phyloP scores from a whole-genome alignment of 805 yeast species.

The Teunomyces barrocoloradensis region DNA sequence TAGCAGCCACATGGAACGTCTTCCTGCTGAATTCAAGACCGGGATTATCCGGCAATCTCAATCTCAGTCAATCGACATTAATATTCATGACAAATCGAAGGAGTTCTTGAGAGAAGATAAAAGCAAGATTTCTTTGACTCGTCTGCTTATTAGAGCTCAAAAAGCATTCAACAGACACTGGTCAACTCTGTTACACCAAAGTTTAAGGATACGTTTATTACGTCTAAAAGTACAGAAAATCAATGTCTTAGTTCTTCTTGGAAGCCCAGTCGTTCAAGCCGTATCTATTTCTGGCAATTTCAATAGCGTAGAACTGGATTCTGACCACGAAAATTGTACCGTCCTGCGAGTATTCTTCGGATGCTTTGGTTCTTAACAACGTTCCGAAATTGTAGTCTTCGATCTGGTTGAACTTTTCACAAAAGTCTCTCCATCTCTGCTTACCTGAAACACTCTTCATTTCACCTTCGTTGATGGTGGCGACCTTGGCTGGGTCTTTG shows the following conservation, averaged over 20 bases:
- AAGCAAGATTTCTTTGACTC: too few species aligned
- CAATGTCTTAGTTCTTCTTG: conserved; percentile 12
- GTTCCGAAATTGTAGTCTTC: conserved; percentile 97
- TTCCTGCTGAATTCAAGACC: too few species aligned
- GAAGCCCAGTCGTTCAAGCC: conserved; percentile 90
- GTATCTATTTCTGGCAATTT: conserved; percentile 85
- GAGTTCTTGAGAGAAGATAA: too few species aligned
- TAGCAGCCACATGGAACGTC: too few species aligned
- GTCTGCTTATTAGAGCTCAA: too few species aligned
- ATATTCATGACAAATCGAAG: too few species aligned
- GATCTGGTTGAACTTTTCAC: conserved; percentile 78
- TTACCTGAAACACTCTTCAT: conserved; percentile 81
- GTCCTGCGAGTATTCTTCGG: conserved; percentile 75
- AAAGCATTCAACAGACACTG: too few species aligned
- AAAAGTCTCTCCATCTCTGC: conserved; percentile 85
- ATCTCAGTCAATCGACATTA: too few species aligned
- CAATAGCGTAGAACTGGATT: conserved; percentile 92
- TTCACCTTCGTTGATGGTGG: conserved; percentile 66
- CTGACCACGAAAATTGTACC: conserved; percentile 88
- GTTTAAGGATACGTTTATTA: background rate
- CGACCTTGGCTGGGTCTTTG: conserved; percentile 54
- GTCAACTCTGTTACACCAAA: too few species aligned
- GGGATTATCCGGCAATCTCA: too few species aligned
- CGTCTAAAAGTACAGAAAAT: conserved; percentile 1
- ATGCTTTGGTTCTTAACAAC: conserved; percentile 69